phyloP scores from a whole-genome alignment of 208 protist genomes.

The Leishmania amazonensis region DNA sequence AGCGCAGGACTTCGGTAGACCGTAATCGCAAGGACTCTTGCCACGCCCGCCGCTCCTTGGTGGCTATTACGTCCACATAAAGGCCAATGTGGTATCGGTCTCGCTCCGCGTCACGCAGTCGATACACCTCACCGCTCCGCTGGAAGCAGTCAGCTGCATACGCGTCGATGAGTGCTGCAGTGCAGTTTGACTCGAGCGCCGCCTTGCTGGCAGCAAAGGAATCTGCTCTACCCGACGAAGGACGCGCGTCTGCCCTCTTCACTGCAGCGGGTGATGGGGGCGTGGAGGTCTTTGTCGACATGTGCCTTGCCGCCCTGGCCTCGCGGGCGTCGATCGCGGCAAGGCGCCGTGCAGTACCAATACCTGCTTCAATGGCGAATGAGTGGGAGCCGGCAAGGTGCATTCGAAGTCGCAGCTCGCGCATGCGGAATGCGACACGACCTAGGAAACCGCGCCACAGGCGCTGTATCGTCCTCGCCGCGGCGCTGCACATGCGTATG shows the following conservation, averaged over 20 bases:
- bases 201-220: neutral
- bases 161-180: neutral
- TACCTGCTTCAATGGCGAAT: neutral
- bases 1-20: conserved; percentile 48
- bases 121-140: conserved; percentile 30
- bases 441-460: conserved; percentile 64
- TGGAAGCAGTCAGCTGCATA: conserved; percentile 35
- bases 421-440: conserved; percentile 51
- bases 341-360: neutral
- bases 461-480: conserved; percentile 59
- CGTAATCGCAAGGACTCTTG: conserved; percentile 44
- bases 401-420: conserved; percentile 33
- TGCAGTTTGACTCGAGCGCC: neutral
- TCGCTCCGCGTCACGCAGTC: conserved; percentile 37
- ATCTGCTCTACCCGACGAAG: neutral
- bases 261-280: neutral
- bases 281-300: neutral
- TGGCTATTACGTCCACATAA: conserved; percentile 46
- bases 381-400: neutral
- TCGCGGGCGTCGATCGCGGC: neutral
- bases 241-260: neutral
- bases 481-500: conserved; percentile 24
- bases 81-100: conserved; percentile 68
- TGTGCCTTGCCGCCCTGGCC: too few relatives aligned
- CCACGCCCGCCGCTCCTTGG: conserved; percentile 52